Evolutionary conservation across 2,329 filamentous ascomycete species (phyloP).

Genomic region (Sphaerulina musiva): DNA sequence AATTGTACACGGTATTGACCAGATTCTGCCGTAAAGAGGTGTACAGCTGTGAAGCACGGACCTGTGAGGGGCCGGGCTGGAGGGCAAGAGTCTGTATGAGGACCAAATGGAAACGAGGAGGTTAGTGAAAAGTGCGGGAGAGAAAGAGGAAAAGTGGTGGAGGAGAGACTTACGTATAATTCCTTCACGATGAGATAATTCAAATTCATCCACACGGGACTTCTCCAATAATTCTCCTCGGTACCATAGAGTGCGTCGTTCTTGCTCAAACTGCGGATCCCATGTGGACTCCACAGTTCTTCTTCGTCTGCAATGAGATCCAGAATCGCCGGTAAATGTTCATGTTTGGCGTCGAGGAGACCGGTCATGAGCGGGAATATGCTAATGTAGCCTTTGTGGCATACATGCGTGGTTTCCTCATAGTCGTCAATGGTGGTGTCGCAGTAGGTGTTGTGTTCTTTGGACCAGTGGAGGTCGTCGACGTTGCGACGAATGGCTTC

Average conservation of each 20-base stretch:
- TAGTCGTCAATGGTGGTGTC: constrained; percentile 93
- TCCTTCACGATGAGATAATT: constrained; percentile 82
- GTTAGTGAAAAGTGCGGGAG: too few species aligned
- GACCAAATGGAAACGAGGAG: too few species aligned
- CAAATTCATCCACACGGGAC: constrained; percentile 91
- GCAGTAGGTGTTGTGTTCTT: constrained; percentile 75
- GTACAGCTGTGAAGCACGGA: constrained; percentile 67
- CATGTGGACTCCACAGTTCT: constrained; percentile 82
- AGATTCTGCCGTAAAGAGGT: constrained; percentile 71
- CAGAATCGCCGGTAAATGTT: constrained; percentile 66
- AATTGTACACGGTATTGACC: constrained; percentile 78
- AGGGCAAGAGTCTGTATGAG: constrained; percentile 55
- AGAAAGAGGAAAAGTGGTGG: too few species aligned
- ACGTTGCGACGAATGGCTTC: constrained; percentile 78
- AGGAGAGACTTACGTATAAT: constrained; percentile 69
- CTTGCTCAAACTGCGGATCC: constrained; percentile 84
- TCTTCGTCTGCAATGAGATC: constrained; percentile 73
- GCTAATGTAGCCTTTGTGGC: constrained; percentile 94
- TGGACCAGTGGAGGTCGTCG: constrained; percentile 87
- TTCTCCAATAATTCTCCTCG: constrained; percentile 94
- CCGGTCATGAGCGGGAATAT: constrained; percentile 88
- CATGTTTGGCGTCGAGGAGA: constrained; percentile 65
- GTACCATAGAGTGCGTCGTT: constrained; percentile 78
- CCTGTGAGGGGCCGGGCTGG: constrained; percentile 58
- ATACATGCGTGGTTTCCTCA: constrained; percentile 82